Percentiles rank a stretch among this genome's conserved stretches.
Evolutionary conservation across 495 filamentous ascomycete species (phyloP).

Genomic region (Stereocaulon alpinum): DNA sequence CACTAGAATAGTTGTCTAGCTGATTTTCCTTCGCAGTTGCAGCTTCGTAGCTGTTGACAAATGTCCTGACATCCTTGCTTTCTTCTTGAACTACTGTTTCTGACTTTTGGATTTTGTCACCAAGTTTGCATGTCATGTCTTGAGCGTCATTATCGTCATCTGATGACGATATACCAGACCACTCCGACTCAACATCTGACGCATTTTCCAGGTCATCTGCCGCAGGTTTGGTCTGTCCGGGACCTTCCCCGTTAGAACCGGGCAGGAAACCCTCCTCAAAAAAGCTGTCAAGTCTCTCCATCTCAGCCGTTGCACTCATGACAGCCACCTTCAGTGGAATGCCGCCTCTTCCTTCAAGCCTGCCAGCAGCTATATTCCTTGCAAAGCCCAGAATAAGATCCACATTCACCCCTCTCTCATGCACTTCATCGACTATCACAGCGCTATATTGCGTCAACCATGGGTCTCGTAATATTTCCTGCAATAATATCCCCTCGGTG

Average conservation of each 20-base stretch:
- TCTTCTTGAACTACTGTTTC: too few relatives aligned
- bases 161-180: slow-evolving; percentile 20
- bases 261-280: slow-evolving; percentile 43
- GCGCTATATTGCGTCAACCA: slow-evolving; percentile 74
- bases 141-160: slow-evolving; percentile 4
- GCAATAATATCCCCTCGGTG: slow-evolving; percentile 93
- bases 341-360: slow-evolving; percentile 49
- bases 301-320: slow-evolving; percentile 95
- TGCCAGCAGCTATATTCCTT: slow-evolving; percentile 55
- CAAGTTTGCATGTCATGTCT: too few relatives aligned
- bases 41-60: too few relatives aligned
- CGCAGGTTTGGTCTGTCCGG: neutral
- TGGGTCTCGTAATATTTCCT: slow-evolving; percentile 86
- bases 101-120: too few relatives aligned
- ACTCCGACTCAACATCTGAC: slow-evolving; percentile 15
- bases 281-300: slow-evolving; percentile 64
- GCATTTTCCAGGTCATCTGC: neutral
- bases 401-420: slow-evolving; percentile 94
- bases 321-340: slow-evolving; percentile 76
- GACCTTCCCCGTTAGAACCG: neutral
- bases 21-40: neutral
- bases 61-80: too few relatives aligned
- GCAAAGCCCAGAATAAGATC: slow-evolving; percentile 85
- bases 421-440: slow-evolving; percentile 90
- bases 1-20: neutral